phyloP scores from a whole-genome alignment of 495 filamentous ascomycete genomes.

The Xylaria bambusicola region DNA sequence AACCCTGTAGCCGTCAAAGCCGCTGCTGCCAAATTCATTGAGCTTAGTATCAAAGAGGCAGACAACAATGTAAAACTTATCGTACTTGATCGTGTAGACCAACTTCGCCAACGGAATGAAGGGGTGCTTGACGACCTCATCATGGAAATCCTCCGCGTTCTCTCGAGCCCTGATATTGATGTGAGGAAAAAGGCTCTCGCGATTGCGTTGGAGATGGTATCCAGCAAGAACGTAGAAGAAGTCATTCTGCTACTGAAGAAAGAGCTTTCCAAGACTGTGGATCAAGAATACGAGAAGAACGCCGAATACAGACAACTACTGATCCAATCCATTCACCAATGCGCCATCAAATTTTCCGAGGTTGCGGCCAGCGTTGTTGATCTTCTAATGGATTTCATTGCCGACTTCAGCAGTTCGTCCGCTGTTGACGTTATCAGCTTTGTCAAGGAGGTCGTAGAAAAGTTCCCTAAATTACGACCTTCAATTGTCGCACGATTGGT shows the following conservation, averaged over 20 bases:
- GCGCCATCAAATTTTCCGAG: slow-evolving; percentile 98
- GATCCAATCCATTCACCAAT: slow-evolving; percentile 96
- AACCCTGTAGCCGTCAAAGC: slow-evolving; percentile 99
- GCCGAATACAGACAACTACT: slow-evolving; percentile 93
- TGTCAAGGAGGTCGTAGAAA: slow-evolving; percentile 98
- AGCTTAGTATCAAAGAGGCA: slow-evolving; percentile 92
- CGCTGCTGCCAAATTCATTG: slow-evolving; percentile 92
- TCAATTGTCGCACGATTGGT: slow-evolving; percentile 88
- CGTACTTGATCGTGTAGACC: slow-evolving; percentile 91
- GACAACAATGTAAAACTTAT: slow-evolving; percentile 99
- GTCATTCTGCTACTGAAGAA: slow-evolving; percentile 96
- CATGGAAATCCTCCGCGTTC: slow-evolving; percentile 98
- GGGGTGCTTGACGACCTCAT: slow-evolving; percentile 91
- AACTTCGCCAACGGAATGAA: slow-evolving; percentile 86
- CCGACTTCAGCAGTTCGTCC: slow-evolving; percentile 94
- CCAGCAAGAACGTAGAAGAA: slow-evolving; percentile 98
- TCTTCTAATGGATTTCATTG: slow-evolving; percentile 98
- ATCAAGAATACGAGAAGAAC: slow-evolving; percentile 99
- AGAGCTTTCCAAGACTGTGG: slow-evolving; percentile 94
- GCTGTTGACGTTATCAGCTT: slow-evolving; percentile 98
- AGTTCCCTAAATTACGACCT: slow-evolving; percentile 85
- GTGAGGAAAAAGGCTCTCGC: slow-evolving; percentile 89
- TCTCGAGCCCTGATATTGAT: slow-evolving; percentile 94
- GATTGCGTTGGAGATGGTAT: slow-evolving; percentile 96
- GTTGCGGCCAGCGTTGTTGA: slow-evolving; percentile 96